Conservation (phyloP, 108 stramenopile genomes). For the Nannochloropsis gaditana region DNA sequence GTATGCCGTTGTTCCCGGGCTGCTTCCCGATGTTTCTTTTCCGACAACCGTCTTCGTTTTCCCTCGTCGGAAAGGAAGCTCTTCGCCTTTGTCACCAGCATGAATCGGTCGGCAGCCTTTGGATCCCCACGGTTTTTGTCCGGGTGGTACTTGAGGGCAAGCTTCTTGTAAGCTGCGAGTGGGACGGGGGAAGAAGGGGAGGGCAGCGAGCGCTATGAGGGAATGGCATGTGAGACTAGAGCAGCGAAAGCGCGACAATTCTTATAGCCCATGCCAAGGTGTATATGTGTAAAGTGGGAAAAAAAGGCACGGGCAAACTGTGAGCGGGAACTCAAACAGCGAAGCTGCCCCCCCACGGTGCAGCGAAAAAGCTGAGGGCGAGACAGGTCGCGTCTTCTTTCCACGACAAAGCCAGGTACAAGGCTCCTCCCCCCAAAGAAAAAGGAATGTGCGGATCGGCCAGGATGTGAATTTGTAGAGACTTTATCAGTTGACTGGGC, state of each 20-base stretch:
- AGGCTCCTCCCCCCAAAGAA: no score
- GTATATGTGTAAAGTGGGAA: no score
- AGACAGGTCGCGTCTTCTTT: no score
- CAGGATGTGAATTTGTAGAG: no score
- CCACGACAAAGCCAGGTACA: no score
- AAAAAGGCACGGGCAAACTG: no score
- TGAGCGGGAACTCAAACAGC: no score
- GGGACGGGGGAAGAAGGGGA: neutral
- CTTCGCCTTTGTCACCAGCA: neutral
- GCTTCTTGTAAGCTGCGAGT: constrained; percentile 31
- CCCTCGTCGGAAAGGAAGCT: neutral
- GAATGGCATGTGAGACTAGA: neutral
- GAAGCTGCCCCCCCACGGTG: no score
- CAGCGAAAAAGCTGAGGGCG: no score
- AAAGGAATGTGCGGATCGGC: no score
- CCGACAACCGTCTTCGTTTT: neutral
- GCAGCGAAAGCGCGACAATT: neutral
- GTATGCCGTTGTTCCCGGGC: neutral
- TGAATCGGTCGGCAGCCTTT: constrained; percentile 27
- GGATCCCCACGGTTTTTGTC: constrained; percentile 48
- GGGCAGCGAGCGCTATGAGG: neutral
- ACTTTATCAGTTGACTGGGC: no score
- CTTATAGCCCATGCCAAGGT: neutral
- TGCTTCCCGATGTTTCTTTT: neutral
- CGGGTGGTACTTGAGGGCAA: constrained; percentile 48